Evolutionary conservation across 441 rosid species (phyloP).

Genomic region (Corymbia calophylla): DNA sequence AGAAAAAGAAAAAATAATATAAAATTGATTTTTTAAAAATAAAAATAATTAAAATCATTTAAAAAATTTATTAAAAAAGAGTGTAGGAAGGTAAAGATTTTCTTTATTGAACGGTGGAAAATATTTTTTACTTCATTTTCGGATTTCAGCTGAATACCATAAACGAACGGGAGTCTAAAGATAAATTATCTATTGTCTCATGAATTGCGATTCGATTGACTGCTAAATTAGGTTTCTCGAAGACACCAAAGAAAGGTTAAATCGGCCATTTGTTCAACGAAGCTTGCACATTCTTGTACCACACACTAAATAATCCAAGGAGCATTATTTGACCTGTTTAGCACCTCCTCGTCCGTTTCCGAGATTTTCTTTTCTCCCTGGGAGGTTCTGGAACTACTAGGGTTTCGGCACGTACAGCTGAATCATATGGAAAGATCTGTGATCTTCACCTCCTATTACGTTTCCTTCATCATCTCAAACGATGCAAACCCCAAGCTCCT

Average conservation of each 20-base stretch:
- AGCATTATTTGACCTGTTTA: background rate
- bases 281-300: background rate
- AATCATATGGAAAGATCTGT: background rate
- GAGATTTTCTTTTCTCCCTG: background rate
- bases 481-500: background rate
- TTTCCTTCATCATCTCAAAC: background rate
- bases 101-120: no score
- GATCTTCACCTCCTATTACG: background rate
- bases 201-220: background rate
- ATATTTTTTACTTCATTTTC: no score
- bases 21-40: no score
- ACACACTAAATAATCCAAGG: background rate
- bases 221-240: background rate
- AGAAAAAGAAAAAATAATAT: no score
- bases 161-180: no score
- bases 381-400: rapidly evolving
- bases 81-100: no score
- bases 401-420: background rate
- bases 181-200: background rate
- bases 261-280: background rate
- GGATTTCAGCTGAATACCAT: no score
- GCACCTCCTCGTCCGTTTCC: background rate
- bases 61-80: no score
- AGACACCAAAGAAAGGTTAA: background rate
- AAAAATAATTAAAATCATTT: no score